Evolutionary conservation across 169 alveolate genomes (phyloP).

Genomic region (Theileria annulata): DNA sequence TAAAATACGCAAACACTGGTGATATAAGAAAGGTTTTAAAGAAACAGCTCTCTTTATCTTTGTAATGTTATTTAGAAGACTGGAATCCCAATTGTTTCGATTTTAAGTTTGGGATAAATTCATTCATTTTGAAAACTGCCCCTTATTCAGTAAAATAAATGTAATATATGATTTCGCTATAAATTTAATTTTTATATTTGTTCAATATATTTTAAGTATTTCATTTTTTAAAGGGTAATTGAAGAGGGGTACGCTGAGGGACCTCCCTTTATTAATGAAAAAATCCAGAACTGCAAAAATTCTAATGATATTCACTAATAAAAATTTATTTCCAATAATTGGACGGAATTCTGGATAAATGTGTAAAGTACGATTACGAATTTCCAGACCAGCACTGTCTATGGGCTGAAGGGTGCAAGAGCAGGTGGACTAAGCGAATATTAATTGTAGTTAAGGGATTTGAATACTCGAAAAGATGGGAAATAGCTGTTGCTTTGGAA

Average conservation of each 20-base stretch:
- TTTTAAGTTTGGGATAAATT: not conserved
- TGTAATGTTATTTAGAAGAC: not conserved
- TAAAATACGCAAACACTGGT: constrained; percentile 66
- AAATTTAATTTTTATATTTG: no score
- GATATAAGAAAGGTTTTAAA: constrained; percentile 46
- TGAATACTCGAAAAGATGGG: constrained; percentile 33
- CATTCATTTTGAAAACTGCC: not conserved
- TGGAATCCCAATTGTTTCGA: not conserved
- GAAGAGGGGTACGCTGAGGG: not conserved
- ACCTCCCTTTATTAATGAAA: not conserved
- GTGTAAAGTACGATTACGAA: not conserved
- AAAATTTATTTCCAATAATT: not conserved
- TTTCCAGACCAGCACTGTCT: not conserved
- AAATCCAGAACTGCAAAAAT: not conserved
- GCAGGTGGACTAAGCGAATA: not conserved
- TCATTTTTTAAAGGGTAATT: not conserved
- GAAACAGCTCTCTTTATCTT: constrained; percentile 30
- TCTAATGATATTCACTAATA: not conserved
- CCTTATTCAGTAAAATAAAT: not conserved
- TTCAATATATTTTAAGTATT: no score
- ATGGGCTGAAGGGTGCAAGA: constrained; percentile 67
- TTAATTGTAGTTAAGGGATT: not conserved
- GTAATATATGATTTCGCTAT: not conserved
- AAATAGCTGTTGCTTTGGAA: constrained; percentile 58
- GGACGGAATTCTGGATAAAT: not conserved